These are phyloP conservation scores for Xylariaceae sp. DNA, from an alignment of 2,329 filamentous ascomycete genomes.

Conservation along the genomic window DNA sequence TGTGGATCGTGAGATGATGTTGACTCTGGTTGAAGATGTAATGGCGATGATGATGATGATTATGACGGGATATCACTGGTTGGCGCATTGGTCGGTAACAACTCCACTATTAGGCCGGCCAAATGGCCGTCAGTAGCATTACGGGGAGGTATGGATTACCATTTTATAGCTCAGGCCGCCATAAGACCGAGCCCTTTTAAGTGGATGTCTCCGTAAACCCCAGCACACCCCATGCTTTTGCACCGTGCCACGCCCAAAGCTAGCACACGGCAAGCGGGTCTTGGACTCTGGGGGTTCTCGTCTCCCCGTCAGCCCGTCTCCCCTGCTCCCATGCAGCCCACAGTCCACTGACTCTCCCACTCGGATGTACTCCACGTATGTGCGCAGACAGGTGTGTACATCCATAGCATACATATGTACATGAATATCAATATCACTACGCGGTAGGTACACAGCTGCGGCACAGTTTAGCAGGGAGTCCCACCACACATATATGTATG, in stretches of 20 bases:
- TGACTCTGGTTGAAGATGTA: not conserved
- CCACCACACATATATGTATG: no score
- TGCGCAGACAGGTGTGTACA: no score
- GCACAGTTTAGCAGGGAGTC: no score
- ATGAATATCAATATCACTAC: no score
- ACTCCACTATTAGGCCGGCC: constrained; percentile 40
- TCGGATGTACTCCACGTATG: no score
- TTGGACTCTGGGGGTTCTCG: not conserved
- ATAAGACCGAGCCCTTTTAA: constrained; percentile 26
- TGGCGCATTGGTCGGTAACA: constrained; percentile 35
- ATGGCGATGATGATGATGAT: constrained; percentile 18
- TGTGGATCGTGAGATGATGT: not conserved
- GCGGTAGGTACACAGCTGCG: no score
- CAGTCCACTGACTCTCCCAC: no score
- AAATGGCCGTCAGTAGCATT: constrained; percentile 37
- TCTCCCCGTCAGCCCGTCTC: no score
- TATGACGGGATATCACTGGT: constrained; percentile 33
- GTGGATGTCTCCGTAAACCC: constrained; percentile 14
- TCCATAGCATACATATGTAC: no score
- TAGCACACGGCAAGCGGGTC: not conserved
- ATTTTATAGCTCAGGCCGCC: constrained; percentile 30
- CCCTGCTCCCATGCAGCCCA: no score
- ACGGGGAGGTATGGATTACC: constrained; percentile 20
- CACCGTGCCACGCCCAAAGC: not conserved
- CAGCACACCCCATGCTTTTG: not conserved